Evolutionary conservation across 176 grass and related monocot genomes (phyloP).

Genomic region (Musa acuminata): DNA sequence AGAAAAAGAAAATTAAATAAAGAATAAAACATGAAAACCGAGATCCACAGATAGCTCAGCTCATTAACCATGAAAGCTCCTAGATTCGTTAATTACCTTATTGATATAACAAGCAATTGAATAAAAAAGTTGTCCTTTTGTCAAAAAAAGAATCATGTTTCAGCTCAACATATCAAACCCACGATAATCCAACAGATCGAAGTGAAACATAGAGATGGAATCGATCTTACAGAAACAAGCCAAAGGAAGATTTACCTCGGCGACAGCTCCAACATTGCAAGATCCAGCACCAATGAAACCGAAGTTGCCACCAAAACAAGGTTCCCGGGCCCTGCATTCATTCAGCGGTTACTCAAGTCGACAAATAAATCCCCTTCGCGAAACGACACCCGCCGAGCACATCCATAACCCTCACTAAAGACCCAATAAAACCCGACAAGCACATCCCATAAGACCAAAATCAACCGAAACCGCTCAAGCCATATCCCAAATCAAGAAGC

Average conservation of each 20-base stretch:
- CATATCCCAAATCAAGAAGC: not conserved
- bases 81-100: not conserved
- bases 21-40: not conserved
- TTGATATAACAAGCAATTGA: not conserved
- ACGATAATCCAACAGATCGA: not conserved
- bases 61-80: not conserved
- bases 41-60: not conserved
- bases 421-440: not conserved
- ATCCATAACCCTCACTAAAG: not conserved
- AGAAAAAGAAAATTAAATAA: not conserved
- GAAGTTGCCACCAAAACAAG: not conserved
- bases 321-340: not conserved
- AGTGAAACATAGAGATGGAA: not conserved
- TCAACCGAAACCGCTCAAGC: not conserved
- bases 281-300: not conserved
- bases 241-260: not conserved
- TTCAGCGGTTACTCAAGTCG: not conserved
- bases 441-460: not conserved
- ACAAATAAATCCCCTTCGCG: not conserved
- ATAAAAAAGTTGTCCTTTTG: not conserved
- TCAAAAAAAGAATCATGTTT: not conserved
- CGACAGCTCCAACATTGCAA: not conserved
- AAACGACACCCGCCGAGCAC: not conserved
- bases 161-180: not conserved
- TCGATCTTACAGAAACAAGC: not conserved